A percentile compares a stretch with the other conserved stretches of the same genome.
phyloP scores from a whole-genome alignment of 179 eudicot species.

The Gypsophila paniculata region DNA sequence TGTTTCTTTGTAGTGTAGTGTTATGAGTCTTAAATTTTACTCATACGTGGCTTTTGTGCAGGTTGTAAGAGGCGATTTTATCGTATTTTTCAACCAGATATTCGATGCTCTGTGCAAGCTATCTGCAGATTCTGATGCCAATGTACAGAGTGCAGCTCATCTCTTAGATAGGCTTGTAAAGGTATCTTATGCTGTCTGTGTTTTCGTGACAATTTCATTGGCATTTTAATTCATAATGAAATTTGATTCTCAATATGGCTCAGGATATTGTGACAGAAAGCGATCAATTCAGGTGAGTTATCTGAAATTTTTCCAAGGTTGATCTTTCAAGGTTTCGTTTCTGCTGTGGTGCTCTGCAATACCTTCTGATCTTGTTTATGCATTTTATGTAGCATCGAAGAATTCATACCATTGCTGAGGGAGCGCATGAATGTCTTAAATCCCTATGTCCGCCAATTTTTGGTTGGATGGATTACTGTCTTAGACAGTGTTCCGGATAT shows the following conservation, averaged over 20 bases:
- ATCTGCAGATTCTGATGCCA: slow-evolving; percentile 94
- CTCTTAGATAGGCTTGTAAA: slow-evolving; percentile 96
- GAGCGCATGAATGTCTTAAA: slow-evolving; percentile 97
- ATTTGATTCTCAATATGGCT: slow-evolving; percentile 21
- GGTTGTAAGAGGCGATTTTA: slow-evolving; percentile 99
- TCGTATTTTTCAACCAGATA: slow-evolving; percentile 87
- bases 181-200: slow-evolving; percentile 36
- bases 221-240: slow-evolving; percentile 12
- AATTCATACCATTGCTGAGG: slow-evolving; percentile 93
- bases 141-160: slow-evolving; percentile 99
- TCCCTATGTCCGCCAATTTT: slow-evolving; percentile 96
- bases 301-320: slow-evolving; percentile 16
- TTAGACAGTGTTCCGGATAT: slow-evolving; percentile 98
- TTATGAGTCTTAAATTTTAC: slow-evolving; percentile 11
- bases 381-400: slow-evolving; percentile 71
- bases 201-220: neutral
- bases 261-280: slow-evolving; percentile 99
- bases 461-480: slow-evolving; percentile 99
- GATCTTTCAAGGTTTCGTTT: neutral
- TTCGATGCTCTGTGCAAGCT: slow-evolving; percentile 97
- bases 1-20: slow-evolving; percentile 9
- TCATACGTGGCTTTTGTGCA: slow-evolving; percentile 39
- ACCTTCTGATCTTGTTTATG: slow-evolving; percentile 22
- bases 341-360: neutral
- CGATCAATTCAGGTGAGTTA: slow-evolving; percentile 85